These are phyloP conservation scores for Phialophora chinensis DNA, from an alignment of 2,329 filamentous ascomycete species.

Conservation along the genomic window DNA sequence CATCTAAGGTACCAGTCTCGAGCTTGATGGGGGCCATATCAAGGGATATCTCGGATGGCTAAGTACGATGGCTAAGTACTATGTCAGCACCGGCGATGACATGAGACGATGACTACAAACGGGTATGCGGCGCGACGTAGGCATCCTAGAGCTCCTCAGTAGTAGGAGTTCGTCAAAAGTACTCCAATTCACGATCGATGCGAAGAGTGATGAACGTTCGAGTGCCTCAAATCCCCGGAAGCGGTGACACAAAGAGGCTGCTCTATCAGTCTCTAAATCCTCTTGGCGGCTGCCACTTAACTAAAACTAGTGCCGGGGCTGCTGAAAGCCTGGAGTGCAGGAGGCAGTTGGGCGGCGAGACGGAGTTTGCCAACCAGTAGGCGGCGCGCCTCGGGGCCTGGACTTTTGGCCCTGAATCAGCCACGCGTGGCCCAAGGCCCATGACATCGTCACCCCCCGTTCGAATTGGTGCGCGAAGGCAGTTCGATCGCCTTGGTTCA, in stretches of 20 bases:
- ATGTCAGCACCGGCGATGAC: neutral
- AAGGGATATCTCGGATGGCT: neutral
- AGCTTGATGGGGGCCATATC: neutral
- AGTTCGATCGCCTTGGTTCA: neutral
- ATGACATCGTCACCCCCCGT: constrained; percentile 21
- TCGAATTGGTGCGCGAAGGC: neutral
- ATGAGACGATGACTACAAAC: neutral
- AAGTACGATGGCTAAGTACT: neutral
- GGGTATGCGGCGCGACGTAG: neutral
- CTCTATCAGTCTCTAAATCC: neutral
- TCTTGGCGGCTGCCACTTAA: neutral
- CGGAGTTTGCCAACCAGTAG: constrained; percentile 8
- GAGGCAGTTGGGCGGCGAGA: constrained; percentile 14
- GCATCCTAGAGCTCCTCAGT: neutral
- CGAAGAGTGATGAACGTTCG: neutral
- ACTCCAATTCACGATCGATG: neutral
- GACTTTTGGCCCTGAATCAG: constrained; percentile 13
- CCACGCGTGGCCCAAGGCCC: neutral
- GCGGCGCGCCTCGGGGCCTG: neutral
- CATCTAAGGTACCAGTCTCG: neutral
- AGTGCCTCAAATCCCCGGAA: neutral
- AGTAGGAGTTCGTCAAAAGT: neutral
- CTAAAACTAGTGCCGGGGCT: constrained; percentile 1
- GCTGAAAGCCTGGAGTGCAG: neutral
- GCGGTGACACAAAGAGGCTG: neutral